Base-by-base conservation (phyloP, 345 rosid genomes). In the Cochlearia excelsa region DNA sequence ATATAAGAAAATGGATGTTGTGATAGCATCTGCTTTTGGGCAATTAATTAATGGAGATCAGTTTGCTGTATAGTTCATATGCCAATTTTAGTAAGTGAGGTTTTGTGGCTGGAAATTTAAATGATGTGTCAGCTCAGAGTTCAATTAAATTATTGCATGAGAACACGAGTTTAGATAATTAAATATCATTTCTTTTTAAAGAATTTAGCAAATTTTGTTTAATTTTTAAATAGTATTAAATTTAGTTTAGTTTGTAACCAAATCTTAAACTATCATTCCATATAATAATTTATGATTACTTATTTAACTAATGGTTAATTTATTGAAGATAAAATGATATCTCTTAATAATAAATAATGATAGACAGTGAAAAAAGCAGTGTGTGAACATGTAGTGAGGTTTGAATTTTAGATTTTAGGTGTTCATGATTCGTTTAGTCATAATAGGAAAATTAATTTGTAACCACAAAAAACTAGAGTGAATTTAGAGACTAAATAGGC, bases 391-490 rank as follows among this genome's bases (percentile, higher is more conserved):
- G 63, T 55, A 48, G 29, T 43, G 28, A 62, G 63, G 41, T 55
- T 43, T 62, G 53, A 42, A 37, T 48, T 41, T 2, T 47, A 41
- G 53, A 4, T 28, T 29, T 30, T 34, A 69, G 64, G 35, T 55
- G 48, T 33, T 44, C 58, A 62, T 63, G 64, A 63, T 50, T 35
- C 48, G 64, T 70, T 70, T 70, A 56, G 74, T 29, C 44, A 47
- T 56, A 56, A 56, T 55, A 50, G 74, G 69, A 63, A 70, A 70
- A 63, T 37, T 37, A 51, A 70, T 9, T 37, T 29, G 30, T 30
- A 70, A 57, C 74, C 74, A 70, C 59, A 63, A 10, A 70, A 55
- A 69, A 54, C 31, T 6, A 31, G 27, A 63, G 59, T 49, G 26
- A 16, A 29, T 41, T 47, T 23, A 26, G 42, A 63, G 48, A 62